Percentiles rank a stretch among this genome's conserved stretches.
phyloP scores from a whole-genome alignment of 2,329 filamentous ascomycete genomes.

The Fusarium sp. region DNA sequence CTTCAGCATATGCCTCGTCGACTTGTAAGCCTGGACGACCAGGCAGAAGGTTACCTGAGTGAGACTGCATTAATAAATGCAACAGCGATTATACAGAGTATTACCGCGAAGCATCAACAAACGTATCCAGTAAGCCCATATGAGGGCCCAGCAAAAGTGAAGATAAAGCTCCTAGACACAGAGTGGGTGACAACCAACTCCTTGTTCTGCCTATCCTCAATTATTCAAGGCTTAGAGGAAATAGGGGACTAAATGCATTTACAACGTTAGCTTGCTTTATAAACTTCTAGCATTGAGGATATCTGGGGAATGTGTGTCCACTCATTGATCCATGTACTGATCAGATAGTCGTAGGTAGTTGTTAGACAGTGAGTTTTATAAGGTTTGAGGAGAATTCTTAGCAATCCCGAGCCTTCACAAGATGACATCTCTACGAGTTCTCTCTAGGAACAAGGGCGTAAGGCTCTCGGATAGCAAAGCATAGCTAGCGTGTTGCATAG shows the following conservation, averaged over 20 bases:
- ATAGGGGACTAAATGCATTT: not conserved
- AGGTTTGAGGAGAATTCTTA: not conserved
- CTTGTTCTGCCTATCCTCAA: not conserved
- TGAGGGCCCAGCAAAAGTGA: not conserved
- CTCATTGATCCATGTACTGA: not conserved
- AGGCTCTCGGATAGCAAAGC: not conserved
- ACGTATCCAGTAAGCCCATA: not conserved
- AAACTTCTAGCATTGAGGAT: not conserved
- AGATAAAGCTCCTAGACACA: slow-evolving; percentile 6
- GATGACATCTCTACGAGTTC: not conserved
- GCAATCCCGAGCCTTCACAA: not conserved
- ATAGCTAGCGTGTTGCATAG: not conserved
- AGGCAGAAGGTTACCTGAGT: not conserved
- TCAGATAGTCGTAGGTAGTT: not conserved
- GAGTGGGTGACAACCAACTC: not conserved
- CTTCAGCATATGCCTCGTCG: not conserved
- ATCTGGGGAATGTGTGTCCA: not conserved
- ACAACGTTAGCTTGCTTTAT: not conserved
- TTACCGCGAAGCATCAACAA: not conserved
- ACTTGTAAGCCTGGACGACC: not conserved
- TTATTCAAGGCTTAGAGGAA: not conserved
- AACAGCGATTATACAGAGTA: slow-evolving; percentile 1
- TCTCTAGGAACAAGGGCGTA: not conserved
- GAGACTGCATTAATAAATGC: not conserved
- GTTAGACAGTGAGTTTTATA: not conserved